phyloP scores from a whole-genome alignment of 2,329 filamentous ascomycete genomes.

The Cytospora chrysosperma region DNA sequence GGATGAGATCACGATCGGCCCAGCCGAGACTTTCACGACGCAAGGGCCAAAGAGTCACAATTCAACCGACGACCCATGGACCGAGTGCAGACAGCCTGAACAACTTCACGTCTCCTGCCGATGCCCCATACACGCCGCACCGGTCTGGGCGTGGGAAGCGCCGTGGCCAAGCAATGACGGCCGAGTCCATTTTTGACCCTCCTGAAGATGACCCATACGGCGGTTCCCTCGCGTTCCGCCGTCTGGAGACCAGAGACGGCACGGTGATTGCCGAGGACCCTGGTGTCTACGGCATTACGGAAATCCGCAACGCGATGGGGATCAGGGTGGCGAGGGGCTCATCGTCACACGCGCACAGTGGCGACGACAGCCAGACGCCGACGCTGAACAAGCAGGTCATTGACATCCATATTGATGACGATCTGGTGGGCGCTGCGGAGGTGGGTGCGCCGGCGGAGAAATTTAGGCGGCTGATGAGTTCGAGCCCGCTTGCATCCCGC shows the following conservation, averaged over 20 bases:
- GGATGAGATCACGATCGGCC: neutral
- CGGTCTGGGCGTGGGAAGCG: neutral
- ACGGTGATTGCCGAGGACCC: neutral
- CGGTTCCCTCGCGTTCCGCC: neutral
- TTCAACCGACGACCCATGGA: neutral
- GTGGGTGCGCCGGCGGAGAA: conserved; percentile 1
- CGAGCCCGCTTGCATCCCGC: neutral
- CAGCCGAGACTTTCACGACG: neutral
- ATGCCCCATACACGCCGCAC: neutral
- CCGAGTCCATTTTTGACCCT: neutral
- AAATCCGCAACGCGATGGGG: neutral
- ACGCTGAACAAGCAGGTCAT: neutral
- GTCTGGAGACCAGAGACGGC: neutral
- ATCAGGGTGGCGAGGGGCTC: neutral
- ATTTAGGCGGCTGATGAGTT: conserved; percentile 11
- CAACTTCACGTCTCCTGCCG: neutral
- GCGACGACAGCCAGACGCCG: neutral
- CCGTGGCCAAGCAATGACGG: neutral
- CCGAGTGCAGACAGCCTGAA: neutral
- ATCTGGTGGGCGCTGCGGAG: conserved; percentile 10
- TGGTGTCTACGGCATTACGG: neutral
- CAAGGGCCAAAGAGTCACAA: neutral
- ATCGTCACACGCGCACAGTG: neutral
- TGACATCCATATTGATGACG: conserved; percentile 10
- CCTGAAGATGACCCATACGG: neutral